Evolutionary conservation across 768 basidiomycete species (phyloP).

Genomic region (Tylopilus rubrobrunneus): DNA sequence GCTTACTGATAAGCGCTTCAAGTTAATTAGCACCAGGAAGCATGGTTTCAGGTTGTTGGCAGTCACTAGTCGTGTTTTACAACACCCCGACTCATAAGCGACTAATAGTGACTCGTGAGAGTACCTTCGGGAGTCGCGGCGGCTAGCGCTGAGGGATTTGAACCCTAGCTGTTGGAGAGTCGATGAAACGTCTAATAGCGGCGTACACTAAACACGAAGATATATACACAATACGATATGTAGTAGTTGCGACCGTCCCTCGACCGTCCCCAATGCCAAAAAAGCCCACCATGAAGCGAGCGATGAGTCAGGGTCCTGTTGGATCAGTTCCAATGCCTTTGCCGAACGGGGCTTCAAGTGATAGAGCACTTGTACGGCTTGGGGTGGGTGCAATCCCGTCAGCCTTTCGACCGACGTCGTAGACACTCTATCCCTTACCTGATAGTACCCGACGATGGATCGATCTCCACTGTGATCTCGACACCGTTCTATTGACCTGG

Average conservation of each 20-base stretch:
- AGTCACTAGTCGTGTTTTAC: background rate
- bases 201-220: background rate
- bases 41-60: background rate
- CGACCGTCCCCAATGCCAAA: too few species aligned
- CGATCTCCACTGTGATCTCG: slow-evolving; percentile 50
- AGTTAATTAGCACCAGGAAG: background rate
- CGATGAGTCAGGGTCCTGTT: slow-evolving; percentile 35
- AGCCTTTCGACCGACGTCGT: background rate
- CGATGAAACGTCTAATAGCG: background rate
- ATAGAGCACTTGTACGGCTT: slow-evolving; percentile 59
- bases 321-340: slow-evolving; percentile 51
- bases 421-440: slow-evolving; percentile 36
- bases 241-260: too few species aligned
- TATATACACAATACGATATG: background rate
- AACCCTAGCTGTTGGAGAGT: too few species aligned
- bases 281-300: too few species aligned
- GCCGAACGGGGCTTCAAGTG: slow-evolving; percentile 59
- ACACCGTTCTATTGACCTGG: slow-evolving; percentile 37
- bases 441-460: slow-evolving; percentile 60
- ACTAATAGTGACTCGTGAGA: background rate
- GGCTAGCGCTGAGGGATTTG: too few species aligned
- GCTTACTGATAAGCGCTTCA: background rate
- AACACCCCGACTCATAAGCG: background rate
- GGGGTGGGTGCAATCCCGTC: slow-evolving; percentile 42
- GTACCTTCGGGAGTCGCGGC: too few species aligned